phyloP scores from a whole-genome alignment of 352 stramenopile species.

The Phytophthora pseudosyringae region DNA sequence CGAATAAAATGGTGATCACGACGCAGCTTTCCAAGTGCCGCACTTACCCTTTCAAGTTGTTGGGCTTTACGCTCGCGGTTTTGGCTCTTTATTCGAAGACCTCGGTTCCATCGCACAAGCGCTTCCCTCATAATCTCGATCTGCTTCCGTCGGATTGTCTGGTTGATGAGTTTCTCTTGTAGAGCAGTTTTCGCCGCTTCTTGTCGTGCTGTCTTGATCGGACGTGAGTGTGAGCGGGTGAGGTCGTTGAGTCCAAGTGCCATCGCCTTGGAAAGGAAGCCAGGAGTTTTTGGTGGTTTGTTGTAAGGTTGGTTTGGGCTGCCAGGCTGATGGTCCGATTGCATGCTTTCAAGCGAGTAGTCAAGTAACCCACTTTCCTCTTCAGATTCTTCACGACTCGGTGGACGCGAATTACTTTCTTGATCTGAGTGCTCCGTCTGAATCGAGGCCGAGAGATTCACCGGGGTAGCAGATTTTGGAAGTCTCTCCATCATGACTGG shows the following conservation, averaged over 20 bases:
- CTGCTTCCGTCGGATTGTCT: conserved; percentile 48
- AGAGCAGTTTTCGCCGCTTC: conserved; percentile 36
- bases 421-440: conserved; percentile 36
- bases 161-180: conserved; percentile 70
- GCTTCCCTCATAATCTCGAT: conserved; percentile 47
- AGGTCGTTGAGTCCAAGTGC: conserved; percentile 20
- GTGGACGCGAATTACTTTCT: background rate
- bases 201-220: conserved; percentile 19
- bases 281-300: conserved; percentile 1
- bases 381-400: background rate
- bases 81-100: conserved; percentile 59
- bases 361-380: background rate
- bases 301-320: conserved; percentile 10
- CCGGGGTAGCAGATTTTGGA: background rate
- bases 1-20: conserved; percentile 43
- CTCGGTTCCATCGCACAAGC: conserved; percentile 62
- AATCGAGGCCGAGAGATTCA: conserved; percentile 19
- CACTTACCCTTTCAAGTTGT: conserved; percentile 31
- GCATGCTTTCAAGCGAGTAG: conserved; percentile 16
- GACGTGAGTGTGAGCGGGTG: conserved; percentile 20
- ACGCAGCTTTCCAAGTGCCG: conserved; percentile 34
- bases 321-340: background rate
- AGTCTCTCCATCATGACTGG: conserved; percentile 62
- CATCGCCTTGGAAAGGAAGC: conserved; percentile 26
- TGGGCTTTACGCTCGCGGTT: conserved; percentile 38